These are phyloP conservation scores for Orbilia brochopaga DNA, from an alignment of 2,329 filamentous ascomycete genomes.

Conservation along the genomic window DNA sequence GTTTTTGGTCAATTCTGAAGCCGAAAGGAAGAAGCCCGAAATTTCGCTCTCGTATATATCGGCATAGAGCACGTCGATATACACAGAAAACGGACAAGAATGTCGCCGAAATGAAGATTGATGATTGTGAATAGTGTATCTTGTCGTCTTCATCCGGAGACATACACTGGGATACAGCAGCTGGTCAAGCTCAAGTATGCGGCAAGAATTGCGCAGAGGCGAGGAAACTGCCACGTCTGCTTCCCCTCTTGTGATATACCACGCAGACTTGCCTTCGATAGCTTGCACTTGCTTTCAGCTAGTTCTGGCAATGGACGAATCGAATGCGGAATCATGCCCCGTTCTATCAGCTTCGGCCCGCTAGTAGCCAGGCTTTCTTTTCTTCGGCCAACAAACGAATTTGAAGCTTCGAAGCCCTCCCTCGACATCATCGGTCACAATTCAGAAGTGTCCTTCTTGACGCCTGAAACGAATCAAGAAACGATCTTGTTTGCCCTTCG, in stretches of 20 bases:
- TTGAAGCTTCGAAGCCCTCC: neutral
- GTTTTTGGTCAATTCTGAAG: neutral
- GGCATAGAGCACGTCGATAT: constrained; percentile 2
- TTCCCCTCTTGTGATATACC: constrained; percentile 37
- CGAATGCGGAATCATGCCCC: constrained; percentile 23
- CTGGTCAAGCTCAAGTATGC: constrained; percentile 26
- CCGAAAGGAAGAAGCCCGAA: constrained; percentile 25
- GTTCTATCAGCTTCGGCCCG: constrained; percentile 3
- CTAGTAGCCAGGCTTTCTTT: neutral
- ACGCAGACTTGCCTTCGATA: constrained; percentile 19
- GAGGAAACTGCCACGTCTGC: constrained; percentile 40
- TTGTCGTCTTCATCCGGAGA: constrained; percentile 29
- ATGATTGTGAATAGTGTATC: constrained; percentile 16
- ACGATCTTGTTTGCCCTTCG: constrained; percentile 13
- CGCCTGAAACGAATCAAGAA: constrained; percentile 39
- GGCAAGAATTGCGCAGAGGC: constrained; percentile 16
- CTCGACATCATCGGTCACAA: neutral
- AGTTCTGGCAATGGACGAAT: constrained; percentile 11
- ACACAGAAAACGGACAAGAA: constrained; percentile 24
- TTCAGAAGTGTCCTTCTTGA: constrained; percentile 25
- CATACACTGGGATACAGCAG: constrained; percentile 13
- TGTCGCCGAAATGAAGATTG: constrained; percentile 24
- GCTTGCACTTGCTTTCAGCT: constrained; percentile 5
- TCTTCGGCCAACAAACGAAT: neutral
- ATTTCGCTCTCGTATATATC: constrained; percentile 15